phyloP scores from a whole-genome alignment of 169 alveolate genomes.

The Ichthyophthirius multifiliis region DNA sequence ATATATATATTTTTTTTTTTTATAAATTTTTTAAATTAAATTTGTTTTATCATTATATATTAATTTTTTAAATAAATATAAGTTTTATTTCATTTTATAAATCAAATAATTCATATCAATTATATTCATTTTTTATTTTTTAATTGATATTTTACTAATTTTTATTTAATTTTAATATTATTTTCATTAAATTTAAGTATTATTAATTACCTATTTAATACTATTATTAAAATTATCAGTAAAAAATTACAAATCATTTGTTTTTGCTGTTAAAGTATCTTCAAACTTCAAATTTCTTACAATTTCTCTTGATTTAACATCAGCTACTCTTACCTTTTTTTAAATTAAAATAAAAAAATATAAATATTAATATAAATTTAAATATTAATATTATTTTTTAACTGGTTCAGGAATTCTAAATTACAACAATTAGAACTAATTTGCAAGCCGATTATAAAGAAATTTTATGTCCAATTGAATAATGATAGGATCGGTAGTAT shows the following conservation, averaged over 20 bases:
- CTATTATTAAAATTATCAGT: not conserved
- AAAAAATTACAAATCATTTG: not conserved
- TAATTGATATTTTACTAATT: not conserved
- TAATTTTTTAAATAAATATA: not conserved
- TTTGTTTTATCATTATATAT: not conserved
- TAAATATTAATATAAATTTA: slow-evolving; percentile 52
- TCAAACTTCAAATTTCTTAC: not conserved
- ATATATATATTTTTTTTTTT: too few species aligned
- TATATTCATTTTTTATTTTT: too few species aligned
- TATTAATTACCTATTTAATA: not conserved
- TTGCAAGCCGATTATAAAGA: slow-evolving; percentile 56
- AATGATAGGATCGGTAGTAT: slow-evolving; percentile 59
- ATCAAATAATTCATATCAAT: too few species aligned
- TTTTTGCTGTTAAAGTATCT: not conserved
- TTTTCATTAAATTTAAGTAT: not conserved
- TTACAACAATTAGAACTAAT: slow-evolving; percentile 58
- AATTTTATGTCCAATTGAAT: slow-evolving; percentile 77
- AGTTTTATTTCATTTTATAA: not conserved
- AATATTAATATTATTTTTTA: slow-evolving; percentile 71
- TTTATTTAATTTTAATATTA: not conserved
- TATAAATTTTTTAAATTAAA: too few species aligned
- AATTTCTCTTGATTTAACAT: not conserved
- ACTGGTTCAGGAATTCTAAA: slow-evolving; percentile 85
- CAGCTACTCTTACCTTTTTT: slow-evolving; percentile 30
- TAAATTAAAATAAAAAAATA: not conserved